phyloP scores from a whole-genome alignment of 441 rosid species.

The Pelargonium fulgidum region DNA sequence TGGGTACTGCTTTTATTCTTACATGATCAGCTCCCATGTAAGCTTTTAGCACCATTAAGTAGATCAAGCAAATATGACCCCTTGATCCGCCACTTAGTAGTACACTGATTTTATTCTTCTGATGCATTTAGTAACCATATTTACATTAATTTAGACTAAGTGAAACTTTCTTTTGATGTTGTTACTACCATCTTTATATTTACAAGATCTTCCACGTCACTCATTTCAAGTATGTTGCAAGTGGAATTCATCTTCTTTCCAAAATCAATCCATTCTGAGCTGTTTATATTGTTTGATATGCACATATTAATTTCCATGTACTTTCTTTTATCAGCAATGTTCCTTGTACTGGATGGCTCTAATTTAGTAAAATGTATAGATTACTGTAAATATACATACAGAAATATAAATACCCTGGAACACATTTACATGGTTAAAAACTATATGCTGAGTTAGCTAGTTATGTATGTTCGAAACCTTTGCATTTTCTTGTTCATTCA shows the following conservation, averaged over 20 bases:
- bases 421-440: slow-evolving; percentile 5
- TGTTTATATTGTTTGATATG: background rate
- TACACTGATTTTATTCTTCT: no score
- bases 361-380: no score
- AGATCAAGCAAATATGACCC: background rate
- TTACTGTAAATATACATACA: background rate
- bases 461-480: background rate
- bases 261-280: background rate
- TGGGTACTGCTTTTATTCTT: background rate
- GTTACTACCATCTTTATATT: background rate
- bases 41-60: background rate
- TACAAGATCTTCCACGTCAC: background rate
- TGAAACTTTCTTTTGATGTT: no score
- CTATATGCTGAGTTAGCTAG: background rate
- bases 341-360: background rate
- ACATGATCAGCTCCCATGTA: background rate
- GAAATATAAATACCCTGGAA: background rate
- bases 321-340: no score
- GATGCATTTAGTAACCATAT: no score
- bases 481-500: slow-evolving; percentile 8
- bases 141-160: no score
- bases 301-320: background rate
- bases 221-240: background rate
- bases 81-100: background rate
- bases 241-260: background rate